These are phyloP conservation scores for Xylariomycetidae sp. DNA, from an alignment of 2,329 filamentous ascomycete genomes.

Conservation along the genomic window DNA sequence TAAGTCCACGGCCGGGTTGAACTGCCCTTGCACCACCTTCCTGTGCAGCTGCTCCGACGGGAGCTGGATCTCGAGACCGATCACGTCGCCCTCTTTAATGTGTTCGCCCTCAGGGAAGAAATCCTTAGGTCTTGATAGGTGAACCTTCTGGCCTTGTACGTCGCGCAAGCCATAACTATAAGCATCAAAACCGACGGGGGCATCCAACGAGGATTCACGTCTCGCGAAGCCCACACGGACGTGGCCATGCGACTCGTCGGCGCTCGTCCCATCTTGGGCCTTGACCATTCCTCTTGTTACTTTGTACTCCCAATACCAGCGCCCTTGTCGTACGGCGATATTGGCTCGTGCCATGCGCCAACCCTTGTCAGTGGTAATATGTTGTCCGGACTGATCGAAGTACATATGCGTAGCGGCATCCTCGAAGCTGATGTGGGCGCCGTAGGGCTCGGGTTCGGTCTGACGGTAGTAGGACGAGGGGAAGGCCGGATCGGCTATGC, in stretches of 20 bases:
- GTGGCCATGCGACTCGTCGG: slow-evolving; percentile 49
- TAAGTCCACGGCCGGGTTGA: slow-evolving; percentile 78
- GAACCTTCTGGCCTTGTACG: slow-evolving; percentile 83
- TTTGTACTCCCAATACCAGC: slow-evolving; percentile 92
- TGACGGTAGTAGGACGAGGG: slow-evolving; percentile 85
- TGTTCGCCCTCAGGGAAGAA: slow-evolving; percentile 77
- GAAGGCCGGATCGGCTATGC: slow-evolving; percentile 84
- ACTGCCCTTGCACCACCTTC: slow-evolving; percentile 81
- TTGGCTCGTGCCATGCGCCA: slow-evolving; percentile 91
- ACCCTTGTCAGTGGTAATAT: slow-evolving; percentile 86
- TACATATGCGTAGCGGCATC: slow-evolving; percentile 83
- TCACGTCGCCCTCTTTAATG: slow-evolving; percentile 84
- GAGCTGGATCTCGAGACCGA: slow-evolving; percentile 82
- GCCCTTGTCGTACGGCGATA: slow-evolving; percentile 81
- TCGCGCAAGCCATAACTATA: slow-evolving; percentile 95
- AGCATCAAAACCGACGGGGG: slow-evolving; percentile 79
- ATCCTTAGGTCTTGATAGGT: slow-evolving; percentile 88
- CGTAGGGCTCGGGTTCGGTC: slow-evolving; percentile 79
- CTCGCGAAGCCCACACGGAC: slow-evolving; percentile 85
- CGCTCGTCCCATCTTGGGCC: slow-evolving; percentile 34
- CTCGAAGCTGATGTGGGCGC: slow-evolving; percentile 84
- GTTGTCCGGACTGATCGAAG: slow-evolving; percentile 69
- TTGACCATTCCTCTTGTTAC: slow-evolving; percentile 70
- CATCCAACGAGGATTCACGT: slow-evolving; percentile 75
- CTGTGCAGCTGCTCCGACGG: slow-evolving; percentile 81